phyloP scores from a whole-genome alignment of 2,329 filamentous ascomycete genomes.

The Huntiella moniliformis region DNA sequence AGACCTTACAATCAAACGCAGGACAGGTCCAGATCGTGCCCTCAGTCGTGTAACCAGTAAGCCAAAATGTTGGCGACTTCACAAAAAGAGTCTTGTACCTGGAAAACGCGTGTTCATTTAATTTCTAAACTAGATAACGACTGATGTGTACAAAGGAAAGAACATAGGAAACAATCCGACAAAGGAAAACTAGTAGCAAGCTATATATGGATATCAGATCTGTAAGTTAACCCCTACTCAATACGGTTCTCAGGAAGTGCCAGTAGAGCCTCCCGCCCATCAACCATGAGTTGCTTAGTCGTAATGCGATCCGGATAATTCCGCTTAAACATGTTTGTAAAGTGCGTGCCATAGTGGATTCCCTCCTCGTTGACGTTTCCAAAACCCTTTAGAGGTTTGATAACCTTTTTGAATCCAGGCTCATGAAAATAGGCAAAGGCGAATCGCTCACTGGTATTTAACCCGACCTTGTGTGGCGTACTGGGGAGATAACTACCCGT shows the following conservation, averaged over 20 bases:
- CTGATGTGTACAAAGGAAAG: background rate
- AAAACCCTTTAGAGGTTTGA: constrained; percentile 24
- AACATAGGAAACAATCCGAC: background rate
- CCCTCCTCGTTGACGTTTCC: constrained; percentile 19
- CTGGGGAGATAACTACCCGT: constrained; percentile 27
- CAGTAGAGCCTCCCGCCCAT: constrained; percentile 17
- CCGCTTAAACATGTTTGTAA: constrained; percentile 31
- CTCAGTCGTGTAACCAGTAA: no score
- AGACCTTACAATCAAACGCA: no score
- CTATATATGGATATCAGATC: background rate
- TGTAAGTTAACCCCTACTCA: no score
- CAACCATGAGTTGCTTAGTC: constrained; percentile 20
- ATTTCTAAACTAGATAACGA: no score
- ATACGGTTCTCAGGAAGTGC: constrained; percentile 12
- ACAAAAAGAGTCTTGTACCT: no score
- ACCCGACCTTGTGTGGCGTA: constrained; percentile 31
- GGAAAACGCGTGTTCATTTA: no score
- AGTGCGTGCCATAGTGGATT: constrained; percentile 32
- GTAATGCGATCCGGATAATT: constrained; percentile 30
- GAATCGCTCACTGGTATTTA: constrained; percentile 28
- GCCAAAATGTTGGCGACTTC: no score
- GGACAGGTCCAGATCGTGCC: no score
- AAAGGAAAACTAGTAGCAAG: background rate
- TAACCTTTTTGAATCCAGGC: constrained; percentile 27
- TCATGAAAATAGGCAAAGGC: constrained; percentile 34